phyloP scores from a whole-genome alignment of 2,329 filamentous ascomycete species.

The Aspergillus ibericus region DNA sequence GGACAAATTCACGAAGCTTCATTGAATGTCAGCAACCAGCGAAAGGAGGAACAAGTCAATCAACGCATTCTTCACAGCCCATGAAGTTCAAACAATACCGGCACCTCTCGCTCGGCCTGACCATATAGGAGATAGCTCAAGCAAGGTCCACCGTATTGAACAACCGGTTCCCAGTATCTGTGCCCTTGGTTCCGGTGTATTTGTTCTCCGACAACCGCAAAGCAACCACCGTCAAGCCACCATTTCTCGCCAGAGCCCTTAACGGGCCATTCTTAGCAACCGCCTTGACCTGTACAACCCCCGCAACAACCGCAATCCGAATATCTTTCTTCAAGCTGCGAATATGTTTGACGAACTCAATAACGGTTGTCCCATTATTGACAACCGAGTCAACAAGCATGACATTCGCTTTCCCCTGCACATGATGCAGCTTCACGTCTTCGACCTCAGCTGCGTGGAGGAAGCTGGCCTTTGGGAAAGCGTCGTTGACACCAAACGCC shows the following conservation, averaged over 20 bases:
- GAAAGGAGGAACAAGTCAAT: too few species aligned
- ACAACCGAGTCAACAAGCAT: slow-evolving; percentile 62
- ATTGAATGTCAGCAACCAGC: too few species aligned
- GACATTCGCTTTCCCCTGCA: slow-evolving; percentile 44
- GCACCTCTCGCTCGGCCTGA: too few species aligned
- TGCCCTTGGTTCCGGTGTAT: slow-evolving; percentile 53
- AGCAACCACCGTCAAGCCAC: slow-evolving; percentile 47
- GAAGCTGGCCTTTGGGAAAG: slow-evolving; percentile 54
- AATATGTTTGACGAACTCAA: slow-evolving; percentile 52
- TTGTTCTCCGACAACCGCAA: slow-evolving; percentile 59
- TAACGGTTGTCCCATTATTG: slow-evolving; percentile 56
- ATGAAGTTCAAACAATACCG: too few species aligned
- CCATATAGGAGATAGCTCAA: too few species aligned
- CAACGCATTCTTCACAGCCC: too few species aligned
- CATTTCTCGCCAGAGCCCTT: neutral
- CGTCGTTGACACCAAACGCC: slow-evolving; percentile 58
- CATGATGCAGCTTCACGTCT: slow-evolving; percentile 47
- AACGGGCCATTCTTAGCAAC: slow-evolving; percentile 23
- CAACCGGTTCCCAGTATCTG: slow-evolving; percentile 61
- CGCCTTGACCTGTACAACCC: slow-evolving; percentile 52
- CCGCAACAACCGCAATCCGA: slow-evolving; percentile 56
- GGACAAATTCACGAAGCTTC: too few species aligned
- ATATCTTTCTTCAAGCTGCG: slow-evolving; percentile 40
- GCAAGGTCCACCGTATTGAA: slow-evolving; percentile 51
- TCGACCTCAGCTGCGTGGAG: slow-evolving; percentile 44